These are phyloP conservation scores for Chenopodium suecicum DNA, from an alignment of 148 eudicot species.

Conservation along the genomic window DNA sequence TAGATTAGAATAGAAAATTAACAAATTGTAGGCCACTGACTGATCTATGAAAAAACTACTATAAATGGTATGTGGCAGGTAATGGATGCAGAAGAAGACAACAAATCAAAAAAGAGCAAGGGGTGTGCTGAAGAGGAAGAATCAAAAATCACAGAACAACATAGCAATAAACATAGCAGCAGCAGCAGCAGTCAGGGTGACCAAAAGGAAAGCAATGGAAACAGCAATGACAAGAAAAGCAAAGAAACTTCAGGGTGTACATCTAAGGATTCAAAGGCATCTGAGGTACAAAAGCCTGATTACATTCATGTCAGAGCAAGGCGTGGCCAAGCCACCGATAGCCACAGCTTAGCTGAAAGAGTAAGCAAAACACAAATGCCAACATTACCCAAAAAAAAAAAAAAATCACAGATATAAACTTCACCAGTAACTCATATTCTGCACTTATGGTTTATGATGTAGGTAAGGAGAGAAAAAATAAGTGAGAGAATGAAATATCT, in stretches of 20 bases:
- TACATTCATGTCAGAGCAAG: slow-evolving; percentile 97
- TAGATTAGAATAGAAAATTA: background rate
- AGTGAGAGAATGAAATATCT: slow-evolving; percentile 94
- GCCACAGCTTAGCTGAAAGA: slow-evolving; percentile 98
- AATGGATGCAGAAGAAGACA: slow-evolving; percentile 40
- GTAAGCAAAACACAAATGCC: slow-evolving; percentile 34
- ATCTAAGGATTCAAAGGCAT: slow-evolving; percentile 59
- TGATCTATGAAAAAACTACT: background rate
- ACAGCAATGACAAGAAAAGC: slow-evolving; percentile 32
- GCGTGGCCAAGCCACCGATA: slow-evolving; percentile 98
- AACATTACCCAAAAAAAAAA: background rate
- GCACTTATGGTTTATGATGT: slow-evolving; percentile 14
- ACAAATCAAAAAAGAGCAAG: slow-evolving; percentile 51
- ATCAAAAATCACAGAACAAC: slow-evolving; percentile 56
- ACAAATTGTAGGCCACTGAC: background rate
- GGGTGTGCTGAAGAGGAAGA: slow-evolving; percentile 57
- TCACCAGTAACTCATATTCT: slow-evolving; percentile 1
- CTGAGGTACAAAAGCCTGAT: slow-evolving; percentile 65
- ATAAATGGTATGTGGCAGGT: slow-evolving; percentile 33
- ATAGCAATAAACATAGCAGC: slow-evolving; percentile 32
- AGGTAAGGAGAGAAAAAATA: slow-evolving; percentile 93
- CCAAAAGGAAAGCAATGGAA: slow-evolving; percentile 28
- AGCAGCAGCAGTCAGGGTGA: slow-evolving; percentile 36
- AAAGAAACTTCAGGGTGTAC: slow-evolving; percentile 50
- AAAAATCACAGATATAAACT: background rate